Base-by-base conservation (phyloP, 306 rosid species). In the Begonia fuchsioides region DNA sequence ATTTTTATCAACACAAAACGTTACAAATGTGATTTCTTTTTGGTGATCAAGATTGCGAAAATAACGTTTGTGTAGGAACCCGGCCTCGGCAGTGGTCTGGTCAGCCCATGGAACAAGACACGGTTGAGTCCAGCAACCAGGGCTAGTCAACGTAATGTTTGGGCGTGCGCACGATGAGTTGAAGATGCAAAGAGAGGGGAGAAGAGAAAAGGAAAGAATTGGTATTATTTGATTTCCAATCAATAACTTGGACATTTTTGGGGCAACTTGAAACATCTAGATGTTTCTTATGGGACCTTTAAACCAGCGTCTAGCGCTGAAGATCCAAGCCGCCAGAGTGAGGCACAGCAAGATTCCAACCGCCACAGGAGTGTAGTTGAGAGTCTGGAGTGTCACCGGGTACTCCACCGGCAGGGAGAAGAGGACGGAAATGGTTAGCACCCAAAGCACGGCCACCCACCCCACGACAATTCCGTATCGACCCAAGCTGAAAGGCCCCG, bases 401-500 rank as follows among this genome's bases (percentile, higher is more conserved):
- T 90, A 85, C 1, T 83, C 72, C 32, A 85, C 94, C 11, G 94
- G 95, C 68, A 82, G 56, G 0, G 98, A 90, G 77, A 90, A 85
- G 51, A 90, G 83, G 38, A 90, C 51, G 0, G 95, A 81, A 51
- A 90, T 90, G 49, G 61, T 71, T 15, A 58, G 68, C 43, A 85
- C 98, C 98, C 98, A 90, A 54, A 79, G 69, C 56, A 90, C 98
- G 2, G 95, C 80, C 49, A 73, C 44, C 95, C 96, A 85, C 35
- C 94, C 94, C 11, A 90, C 63, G 12, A 77, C 10, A 18, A 79
- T 17, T 8, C 94, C 87, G 0, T 62, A 90, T 38, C 72, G 68
- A 12, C 94, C 96, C 61, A 90, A 68, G 72, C 77, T 76, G 82
- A 85, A 85, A 44, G 98, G 98, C 49, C 98, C 95, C 0, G 75